These are phyloP conservation scores for Cutaneotrichosporon cavernicola DNA, from an alignment of 1,284 basidiomycete species.

Conservation along the genomic window DNA sequence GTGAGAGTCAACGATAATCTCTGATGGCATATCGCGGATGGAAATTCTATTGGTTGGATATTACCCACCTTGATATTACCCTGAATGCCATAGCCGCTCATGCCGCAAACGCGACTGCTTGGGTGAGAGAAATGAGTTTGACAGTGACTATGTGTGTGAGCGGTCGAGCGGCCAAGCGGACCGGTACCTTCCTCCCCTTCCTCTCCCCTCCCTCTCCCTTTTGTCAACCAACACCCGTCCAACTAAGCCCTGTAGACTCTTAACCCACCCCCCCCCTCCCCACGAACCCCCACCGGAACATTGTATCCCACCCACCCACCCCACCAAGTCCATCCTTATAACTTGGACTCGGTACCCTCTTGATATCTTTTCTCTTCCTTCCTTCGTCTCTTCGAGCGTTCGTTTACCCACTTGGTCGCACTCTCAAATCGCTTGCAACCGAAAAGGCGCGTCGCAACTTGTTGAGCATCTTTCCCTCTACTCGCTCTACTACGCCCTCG, in stretches of 20 bases:
- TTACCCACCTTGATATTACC: neutral
- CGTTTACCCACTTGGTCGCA: constrained; percentile 5
- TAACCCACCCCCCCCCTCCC: neutral
- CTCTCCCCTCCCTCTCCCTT: neutral
- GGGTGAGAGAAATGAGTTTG: no score
- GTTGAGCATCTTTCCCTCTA: neutral
- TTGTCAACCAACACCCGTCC: neutral
- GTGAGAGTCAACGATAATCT: neutral
- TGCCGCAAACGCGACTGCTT: neutral
- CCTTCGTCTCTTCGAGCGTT: neutral
- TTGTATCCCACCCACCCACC: no score
- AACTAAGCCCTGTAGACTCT: no score
- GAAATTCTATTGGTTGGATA: neutral
- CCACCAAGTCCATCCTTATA: neutral
- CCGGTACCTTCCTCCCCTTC: neutral
- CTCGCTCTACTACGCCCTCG: neutral
- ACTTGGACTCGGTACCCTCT: neutral
- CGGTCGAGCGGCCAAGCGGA: no score
- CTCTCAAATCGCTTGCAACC: neutral
- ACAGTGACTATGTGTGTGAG: no score
- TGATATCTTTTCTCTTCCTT: neutral
- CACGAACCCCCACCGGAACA: neutral
- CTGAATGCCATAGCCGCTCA: constrained; percentile 6
- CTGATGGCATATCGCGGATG: neutral
- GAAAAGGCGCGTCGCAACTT: constrained; percentile 2